A percentile compares a stretch with the other conserved stretches of the same genome.
These are phyloP conservation scores for Madurella mycetomatis DNA, from an alignment of 2,329 filamentous ascomycete genomes.

Conservation along the genomic window DNA sequence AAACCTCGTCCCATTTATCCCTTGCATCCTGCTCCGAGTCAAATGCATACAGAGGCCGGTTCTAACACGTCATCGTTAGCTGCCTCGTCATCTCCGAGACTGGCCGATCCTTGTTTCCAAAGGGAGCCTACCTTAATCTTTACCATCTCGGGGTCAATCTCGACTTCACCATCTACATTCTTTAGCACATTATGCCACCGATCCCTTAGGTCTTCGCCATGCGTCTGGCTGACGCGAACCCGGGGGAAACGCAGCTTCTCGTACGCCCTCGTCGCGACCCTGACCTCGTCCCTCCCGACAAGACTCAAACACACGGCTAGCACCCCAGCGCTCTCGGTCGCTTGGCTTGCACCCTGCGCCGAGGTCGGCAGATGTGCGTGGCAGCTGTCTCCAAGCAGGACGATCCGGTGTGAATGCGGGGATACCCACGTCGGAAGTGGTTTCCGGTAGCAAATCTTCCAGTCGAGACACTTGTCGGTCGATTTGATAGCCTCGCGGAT, in stretches of 20 bases:
- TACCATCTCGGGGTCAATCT: constrained; percentile 42
- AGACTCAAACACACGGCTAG: constrained; percentile 42
- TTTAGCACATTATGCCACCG: constrained; percentile 42
- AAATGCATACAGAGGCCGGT: constrained; percentile 43
- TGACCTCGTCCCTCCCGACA: constrained; percentile 37
- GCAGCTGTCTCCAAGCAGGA: constrained; percentile 49
- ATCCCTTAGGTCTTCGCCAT: constrained; percentile 41
- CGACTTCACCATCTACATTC: constrained; percentile 37
- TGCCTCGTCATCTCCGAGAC: not conserved
- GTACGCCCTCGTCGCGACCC: constrained; percentile 39
- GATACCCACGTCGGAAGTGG: constrained; percentile 50
- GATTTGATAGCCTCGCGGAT: constrained; percentile 43
- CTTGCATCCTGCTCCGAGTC: constrained; percentile 43
- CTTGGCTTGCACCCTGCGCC: constrained; percentile 50
- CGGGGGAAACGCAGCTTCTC: constrained; percentile 41
- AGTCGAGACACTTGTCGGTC: constrained; percentile 45
- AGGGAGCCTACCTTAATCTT: constrained; percentile 32
- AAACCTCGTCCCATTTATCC: constrained; percentile 40
- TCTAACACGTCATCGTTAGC: constrained; percentile 27
- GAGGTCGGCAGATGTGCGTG: constrained; percentile 52
- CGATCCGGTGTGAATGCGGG: constrained; percentile 42
- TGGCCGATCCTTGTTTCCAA: too few species aligned
- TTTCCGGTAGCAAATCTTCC: constrained; percentile 52
- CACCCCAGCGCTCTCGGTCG: constrained; percentile 48
- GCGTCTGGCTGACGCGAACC: constrained; percentile 39